Evolutionary conservation across 2,329 filamentous ascomycete genomes (phyloP).

Genomic region (Pseudocercospora vitis): DNA sequence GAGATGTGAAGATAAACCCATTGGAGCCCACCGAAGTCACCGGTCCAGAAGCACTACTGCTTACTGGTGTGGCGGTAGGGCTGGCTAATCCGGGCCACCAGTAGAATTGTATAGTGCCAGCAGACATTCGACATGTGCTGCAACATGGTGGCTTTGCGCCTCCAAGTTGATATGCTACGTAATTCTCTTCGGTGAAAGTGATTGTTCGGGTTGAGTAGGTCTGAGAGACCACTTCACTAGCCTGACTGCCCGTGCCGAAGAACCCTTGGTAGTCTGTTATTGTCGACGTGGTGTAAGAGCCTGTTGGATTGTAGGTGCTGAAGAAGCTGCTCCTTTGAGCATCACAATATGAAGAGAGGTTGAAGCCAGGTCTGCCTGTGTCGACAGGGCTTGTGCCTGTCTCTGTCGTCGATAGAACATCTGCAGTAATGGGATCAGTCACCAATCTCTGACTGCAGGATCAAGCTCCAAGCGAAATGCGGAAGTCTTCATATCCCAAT

Average conservation of each 20-base stretch:
- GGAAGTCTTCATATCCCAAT: not conserved
- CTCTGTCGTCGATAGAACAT: not conserved
- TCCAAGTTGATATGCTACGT: slow-evolving; percentile 13
- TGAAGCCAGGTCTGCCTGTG: slow-evolving; percentile 5
- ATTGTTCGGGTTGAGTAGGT: slow-evolving; percentile 16
- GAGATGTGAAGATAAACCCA: slow-evolving; percentile 17
- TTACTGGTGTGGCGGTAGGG: slow-evolving; percentile 1
- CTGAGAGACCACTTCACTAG: slow-evolving; percentile 12
- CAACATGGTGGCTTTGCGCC: slow-evolving; percentile 19
- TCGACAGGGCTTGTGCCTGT: not conserved
- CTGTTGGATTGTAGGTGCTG: slow-evolving; percentile 9
- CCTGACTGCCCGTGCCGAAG: slow-evolving; percentile 12
- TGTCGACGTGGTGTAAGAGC: slow-evolving; percentile 6
- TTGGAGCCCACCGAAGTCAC: slow-evolving; percentile 8
- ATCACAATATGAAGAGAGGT: slow-evolving; percentile 12
- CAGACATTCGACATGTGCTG: slow-evolving; percentile 10
- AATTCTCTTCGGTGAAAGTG: slow-evolving; percentile 9
- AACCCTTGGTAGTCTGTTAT: slow-evolving; percentile 17
- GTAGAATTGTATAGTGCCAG: slow-evolving; percentile 18
- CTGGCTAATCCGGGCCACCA: slow-evolving; percentile 18
- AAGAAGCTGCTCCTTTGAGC: slow-evolving; percentile 7
- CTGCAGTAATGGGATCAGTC: not conserved
- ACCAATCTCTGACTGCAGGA: no score
- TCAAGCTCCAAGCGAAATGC: no score
- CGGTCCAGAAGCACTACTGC: not conserved